phyloP scores from a whole-genome alignment of 2,329 filamentous ascomycete species.

The Endoconidiophora polonica region DNA sequence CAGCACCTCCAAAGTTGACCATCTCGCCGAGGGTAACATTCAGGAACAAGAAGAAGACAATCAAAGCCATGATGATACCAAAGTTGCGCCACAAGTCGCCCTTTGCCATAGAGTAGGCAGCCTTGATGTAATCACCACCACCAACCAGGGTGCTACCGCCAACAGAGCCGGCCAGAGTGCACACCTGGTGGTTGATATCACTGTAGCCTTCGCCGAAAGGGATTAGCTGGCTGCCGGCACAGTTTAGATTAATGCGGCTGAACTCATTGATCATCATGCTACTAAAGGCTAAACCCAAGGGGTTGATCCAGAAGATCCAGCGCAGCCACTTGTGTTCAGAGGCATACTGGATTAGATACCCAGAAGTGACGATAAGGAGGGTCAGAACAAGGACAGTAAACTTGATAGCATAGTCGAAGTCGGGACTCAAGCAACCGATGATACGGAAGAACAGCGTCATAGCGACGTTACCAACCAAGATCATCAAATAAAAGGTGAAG shows the following conservation, averaged over 20 bases:
- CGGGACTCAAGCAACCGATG: slow-evolving; percentile 56
- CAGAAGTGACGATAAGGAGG: slow-evolving; percentile 63
- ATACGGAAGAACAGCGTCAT: slow-evolving; percentile 69
- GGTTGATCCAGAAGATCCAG: slow-evolving; percentile 68
- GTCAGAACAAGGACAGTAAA: slow-evolving; percentile 66
- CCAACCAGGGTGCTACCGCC: slow-evolving; percentile 47
- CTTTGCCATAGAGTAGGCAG: slow-evolving; percentile 49
- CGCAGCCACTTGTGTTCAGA: slow-evolving; percentile 58
- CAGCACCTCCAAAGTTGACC: slow-evolving; percentile 54
- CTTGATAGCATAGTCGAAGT: slow-evolving; percentile 76
- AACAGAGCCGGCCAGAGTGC: slow-evolving; percentile 57
- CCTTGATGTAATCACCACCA: slow-evolving; percentile 51
- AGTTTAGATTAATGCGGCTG: slow-evolving; percentile 48
- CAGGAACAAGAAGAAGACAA: slow-evolving; percentile 55
- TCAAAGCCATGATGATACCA: slow-evolving; percentile 62
- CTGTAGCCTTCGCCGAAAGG: slow-evolving; percentile 54
- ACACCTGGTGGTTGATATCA: slow-evolving; percentile 60
- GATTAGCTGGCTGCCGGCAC: slow-evolving; percentile 49
- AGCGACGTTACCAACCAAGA: slow-evolving; percentile 49
- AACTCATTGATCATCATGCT: slow-evolving; percentile 83
- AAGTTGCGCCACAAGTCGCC: slow-evolving; percentile 67
- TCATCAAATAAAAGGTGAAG: slow-evolving; percentile 59
- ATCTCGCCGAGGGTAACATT: slow-evolving; percentile 69
- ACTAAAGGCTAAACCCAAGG: slow-evolving; percentile 58
- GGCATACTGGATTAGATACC: slow-evolving; percentile 70